Conservation (phyloP, 192 early-diverging fungal species). For the Coemansia sp. region DNA sequence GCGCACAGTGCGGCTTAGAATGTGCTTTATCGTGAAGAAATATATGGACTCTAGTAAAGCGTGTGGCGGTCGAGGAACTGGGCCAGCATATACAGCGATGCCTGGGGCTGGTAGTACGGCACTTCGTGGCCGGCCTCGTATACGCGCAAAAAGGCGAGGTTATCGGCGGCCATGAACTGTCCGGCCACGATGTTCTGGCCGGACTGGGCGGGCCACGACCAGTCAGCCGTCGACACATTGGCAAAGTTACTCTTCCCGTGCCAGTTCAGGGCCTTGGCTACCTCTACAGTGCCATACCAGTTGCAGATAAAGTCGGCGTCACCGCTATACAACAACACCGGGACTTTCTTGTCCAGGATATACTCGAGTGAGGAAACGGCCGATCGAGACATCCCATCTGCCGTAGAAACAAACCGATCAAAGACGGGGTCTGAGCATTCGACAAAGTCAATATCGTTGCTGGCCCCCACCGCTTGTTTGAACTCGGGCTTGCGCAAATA, state of each 20-base stretch:
- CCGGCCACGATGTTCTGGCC: slow-evolving; percentile 33
- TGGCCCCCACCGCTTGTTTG: slow-evolving; percentile 51
- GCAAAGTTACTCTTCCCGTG: slow-evolving; percentile 22
- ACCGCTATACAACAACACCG: slow-evolving; percentile 68
- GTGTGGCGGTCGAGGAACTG: slow-evolving; percentile 54
- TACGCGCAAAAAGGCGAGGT: slow-evolving; percentile 75
- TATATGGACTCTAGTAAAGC: slow-evolving; percentile 17
- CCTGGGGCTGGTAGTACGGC: slow-evolving; percentile 86
- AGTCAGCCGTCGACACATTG: slow-evolving; percentile 11
- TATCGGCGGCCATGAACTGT: slow-evolving; percentile 59
- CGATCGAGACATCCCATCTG: slow-evolving; percentile 51
- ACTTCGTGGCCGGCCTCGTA: slow-evolving; percentile 86
- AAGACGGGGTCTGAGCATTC: slow-evolving; percentile 53
- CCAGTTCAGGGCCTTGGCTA: slow-evolving; percentile 50
- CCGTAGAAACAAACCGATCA: slow-evolving; percentile 26
- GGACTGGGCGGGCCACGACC: slow-evolving; percentile 35
- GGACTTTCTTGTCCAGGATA: slow-evolving; percentile 53
- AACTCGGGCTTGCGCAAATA: slow-evolving; percentile 53
- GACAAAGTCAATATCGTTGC: slow-evolving; percentile 20
- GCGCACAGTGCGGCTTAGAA: neutral
- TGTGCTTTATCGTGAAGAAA: neutral
- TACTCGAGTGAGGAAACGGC: slow-evolving; percentile 34
- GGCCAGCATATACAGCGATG: slow-evolving; percentile 78
- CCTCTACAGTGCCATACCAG: slow-evolving; percentile 48
- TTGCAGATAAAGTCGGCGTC: slow-evolving; percentile 82